These are phyloP conservation scores for Protostelium mycophagum DNA, from an alignment of 78 protist genomes.

Conservation along the genomic window DNA sequence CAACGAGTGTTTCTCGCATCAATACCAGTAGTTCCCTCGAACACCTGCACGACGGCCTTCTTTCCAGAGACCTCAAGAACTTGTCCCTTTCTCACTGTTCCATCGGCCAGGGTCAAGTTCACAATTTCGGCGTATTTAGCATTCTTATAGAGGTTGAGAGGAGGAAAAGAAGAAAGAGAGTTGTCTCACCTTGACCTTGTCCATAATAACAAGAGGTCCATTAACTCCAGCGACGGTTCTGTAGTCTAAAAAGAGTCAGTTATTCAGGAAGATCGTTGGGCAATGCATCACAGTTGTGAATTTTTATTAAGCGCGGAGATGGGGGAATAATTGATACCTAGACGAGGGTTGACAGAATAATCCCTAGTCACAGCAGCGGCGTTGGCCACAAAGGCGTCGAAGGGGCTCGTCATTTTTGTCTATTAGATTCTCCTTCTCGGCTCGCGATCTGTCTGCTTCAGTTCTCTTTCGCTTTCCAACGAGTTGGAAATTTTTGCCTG, in stretches of 20 bases:
- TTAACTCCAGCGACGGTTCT: constrained; percentile 96
- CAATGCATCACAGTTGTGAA: background rate
- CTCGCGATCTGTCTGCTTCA: too few relatives aligned
- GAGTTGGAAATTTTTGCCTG: background rate
- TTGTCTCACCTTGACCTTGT: constrained; percentile 84
- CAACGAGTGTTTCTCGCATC: constrained; percentile 89
- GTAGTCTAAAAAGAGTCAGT: too few relatives aligned
- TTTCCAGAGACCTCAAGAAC: constrained; percentile 92
- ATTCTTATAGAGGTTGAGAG: background rate
- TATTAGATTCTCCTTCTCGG: background rate
- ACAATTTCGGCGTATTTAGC: constrained; percentile 98
- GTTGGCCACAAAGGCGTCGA: constrained; percentile 45
- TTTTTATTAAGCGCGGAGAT: background rate
- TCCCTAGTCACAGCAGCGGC: constrained; percentile 67
- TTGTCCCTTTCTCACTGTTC: constrained; percentile 89
- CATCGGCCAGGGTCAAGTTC: constrained; percentile 89
- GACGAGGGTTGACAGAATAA: constrained; percentile 67
- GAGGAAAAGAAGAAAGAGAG: background rate
- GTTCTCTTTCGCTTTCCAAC: background rate
- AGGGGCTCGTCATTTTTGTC: background rate
- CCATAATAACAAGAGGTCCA: constrained; percentile 99
- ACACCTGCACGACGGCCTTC: constrained; percentile 98
- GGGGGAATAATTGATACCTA: constrained; percentile 1
- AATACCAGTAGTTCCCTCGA: constrained; percentile 99
- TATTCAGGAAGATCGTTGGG: background rate